phyloP scores from a whole-genome alignment of 2,329 filamentous ascomycete species.

The Furcasterigmium sp. region DNA sequence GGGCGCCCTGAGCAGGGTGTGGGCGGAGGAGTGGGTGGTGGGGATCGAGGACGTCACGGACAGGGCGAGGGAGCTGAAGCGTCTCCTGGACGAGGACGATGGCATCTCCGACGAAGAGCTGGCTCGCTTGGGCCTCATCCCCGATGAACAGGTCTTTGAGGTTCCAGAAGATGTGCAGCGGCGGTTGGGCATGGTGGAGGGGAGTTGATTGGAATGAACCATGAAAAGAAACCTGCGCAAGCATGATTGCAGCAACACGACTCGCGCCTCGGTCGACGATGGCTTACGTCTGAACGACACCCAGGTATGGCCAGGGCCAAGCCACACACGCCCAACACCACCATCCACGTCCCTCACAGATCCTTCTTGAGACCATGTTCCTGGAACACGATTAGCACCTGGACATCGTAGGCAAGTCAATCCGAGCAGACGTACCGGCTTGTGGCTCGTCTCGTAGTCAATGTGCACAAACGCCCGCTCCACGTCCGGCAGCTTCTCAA shows the following conservation, averaged over 20 bases:
- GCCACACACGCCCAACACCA: too few relatives aligned
- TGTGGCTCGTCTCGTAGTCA: constrained; percentile 94
- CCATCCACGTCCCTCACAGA: constrained; percentile 35
- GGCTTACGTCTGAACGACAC: too few relatives aligned
- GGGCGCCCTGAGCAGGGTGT: constrained; percentile 34
- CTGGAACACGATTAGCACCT: background rate
- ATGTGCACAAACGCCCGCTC: constrained; percentile 96
- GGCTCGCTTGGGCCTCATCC: constrained; percentile 31
- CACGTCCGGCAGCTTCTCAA: constrained; percentile 86
- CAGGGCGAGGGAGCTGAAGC: constrained; percentile 41
- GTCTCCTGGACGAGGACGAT: constrained; percentile 32
- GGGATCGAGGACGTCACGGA: constrained; percentile 55
- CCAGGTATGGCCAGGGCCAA: too few relatives aligned
- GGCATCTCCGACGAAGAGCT: constrained; percentile 28
- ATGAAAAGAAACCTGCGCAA: too few relatives aligned
- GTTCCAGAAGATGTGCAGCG: constrained; percentile 29
- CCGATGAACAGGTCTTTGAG: constrained; percentile 35
- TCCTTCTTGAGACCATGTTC: constrained; percentile 64
- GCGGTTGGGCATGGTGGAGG: constrained; percentile 25
- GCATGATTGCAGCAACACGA: too few relatives aligned
- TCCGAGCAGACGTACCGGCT: constrained; percentile 48
- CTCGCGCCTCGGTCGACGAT: too few relatives aligned
- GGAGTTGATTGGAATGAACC: too few relatives aligned
- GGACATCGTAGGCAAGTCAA: too few relatives aligned
- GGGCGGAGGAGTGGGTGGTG: constrained; percentile 46